phyloP scores from a whole-genome alignment of 306 rosid species.

The Dalbergia cochinchinensis region DNA sequence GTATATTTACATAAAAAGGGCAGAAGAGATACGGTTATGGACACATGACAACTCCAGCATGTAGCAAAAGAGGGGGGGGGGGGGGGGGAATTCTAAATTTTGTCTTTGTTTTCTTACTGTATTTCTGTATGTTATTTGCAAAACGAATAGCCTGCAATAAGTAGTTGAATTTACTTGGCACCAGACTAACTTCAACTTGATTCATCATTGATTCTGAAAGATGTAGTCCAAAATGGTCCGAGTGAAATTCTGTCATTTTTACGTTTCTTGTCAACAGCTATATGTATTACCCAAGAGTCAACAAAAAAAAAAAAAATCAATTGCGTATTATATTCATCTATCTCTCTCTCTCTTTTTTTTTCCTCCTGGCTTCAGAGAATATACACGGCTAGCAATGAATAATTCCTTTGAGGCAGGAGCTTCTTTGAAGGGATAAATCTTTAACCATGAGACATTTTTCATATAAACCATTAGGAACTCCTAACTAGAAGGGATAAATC shows the following conservation, averaged over 20 bases:
- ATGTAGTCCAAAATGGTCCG: neutral
- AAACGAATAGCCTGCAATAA: neutral
- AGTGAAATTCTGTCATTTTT: slow-evolving; percentile 7
- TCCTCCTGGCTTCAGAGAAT: too few relatives aligned
- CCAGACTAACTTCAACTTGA: neutral
- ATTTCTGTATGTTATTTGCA: slow-evolving; percentile 1
- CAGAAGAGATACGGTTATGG: too few relatives aligned
- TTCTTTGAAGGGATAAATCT: too few relatives aligned
- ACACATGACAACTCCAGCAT: neutral
- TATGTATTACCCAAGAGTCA: neutral
- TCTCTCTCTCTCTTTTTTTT: too few relatives aligned
- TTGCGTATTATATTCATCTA: neutral
- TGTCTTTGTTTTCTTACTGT: slow-evolving; percentile 9
- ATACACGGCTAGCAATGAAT: too few relatives aligned
- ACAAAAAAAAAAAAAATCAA: neutral
- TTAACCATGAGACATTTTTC: too few relatives aligned
- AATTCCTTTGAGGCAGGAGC: too few relatives aligned
- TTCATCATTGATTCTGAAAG: slow-evolving; percentile 2
- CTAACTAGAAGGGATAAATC: too few relatives aligned
- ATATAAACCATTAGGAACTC: too few relatives aligned
- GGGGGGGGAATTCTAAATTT: neutral
- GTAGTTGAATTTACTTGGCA: slow-evolving; percentile 7
- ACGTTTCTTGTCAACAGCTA: slow-evolving; percentile 22
- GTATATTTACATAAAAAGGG: too few relatives aligned
- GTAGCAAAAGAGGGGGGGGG: neutral